Base-by-base conservation (phyloP, 805 yeast genomes). In the Myxozyma sirexii region DNA sequence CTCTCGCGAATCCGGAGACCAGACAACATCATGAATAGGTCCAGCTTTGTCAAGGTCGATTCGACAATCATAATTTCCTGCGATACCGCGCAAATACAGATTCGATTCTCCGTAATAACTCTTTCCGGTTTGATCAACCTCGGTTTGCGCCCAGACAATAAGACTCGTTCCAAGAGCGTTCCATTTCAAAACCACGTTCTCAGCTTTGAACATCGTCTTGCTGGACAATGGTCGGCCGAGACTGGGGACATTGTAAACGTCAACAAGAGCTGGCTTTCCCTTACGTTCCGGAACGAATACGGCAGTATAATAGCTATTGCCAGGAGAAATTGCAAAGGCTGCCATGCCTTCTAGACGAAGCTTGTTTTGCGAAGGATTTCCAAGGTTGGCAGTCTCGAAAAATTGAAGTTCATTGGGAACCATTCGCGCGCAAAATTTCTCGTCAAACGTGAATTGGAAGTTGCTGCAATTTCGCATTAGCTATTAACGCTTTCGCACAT, bases 101-200 rank as follows among this genome's bases (percentile, higher is more conserved):
- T 93, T 90, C 54, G 96, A 90, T 77, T 94, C 98, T 67, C 99
- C 99, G 72, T 94, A 94, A 77, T 94, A 94, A 1, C 96, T 87
- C 79, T 93, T 86, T 74, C 96, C 96, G 35, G 96, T 83, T 33
- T 94, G 80, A 76, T 94, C 99, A 68, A 93, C 96, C 75, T 94
- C 99, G 27, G 97, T 94, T 47, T 94, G 88, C 4, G 97, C 96
- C 68, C 92, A 81, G 49, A 97, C 97, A 71, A 96, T 79, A 62
- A 93, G 79, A 5, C 97, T 96, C 61, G 97, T 94, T 61, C 99
- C 99, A 64, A 91, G 80, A 37, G 84, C 82, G 75, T 96, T 94
- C 99, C 99, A 94, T 72, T 84, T 87, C 77, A 94, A 82, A 68
- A 83, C 86, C 75, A 97, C 94, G 66, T 88, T 83, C 72, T 94